Percentiles rank a stretch among this genome's conserved stretches.
These are phyloP conservation scores for Coemansia asiatica DNA, from an alignment of 192 early-diverging fungal genomes.

Conservation along the genomic window DNA sequence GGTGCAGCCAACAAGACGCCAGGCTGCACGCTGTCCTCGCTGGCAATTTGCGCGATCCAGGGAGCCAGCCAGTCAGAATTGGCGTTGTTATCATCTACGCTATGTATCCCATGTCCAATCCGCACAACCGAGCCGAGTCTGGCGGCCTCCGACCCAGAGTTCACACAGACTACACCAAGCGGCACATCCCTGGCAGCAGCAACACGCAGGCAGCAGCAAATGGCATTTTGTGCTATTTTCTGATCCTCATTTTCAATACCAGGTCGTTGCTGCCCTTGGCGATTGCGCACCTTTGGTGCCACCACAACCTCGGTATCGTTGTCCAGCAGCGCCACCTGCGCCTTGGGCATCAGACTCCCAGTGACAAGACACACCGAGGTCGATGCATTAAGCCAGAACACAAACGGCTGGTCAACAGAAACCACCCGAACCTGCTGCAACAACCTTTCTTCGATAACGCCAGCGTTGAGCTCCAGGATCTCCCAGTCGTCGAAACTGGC, in stretches of 20 bases:
- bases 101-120: constrained; percentile 16
- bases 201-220: constrained; percentile 27
- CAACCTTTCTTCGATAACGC: constrained; percentile 69
- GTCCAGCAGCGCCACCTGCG: constrained; percentile 57
- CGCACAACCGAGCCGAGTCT: constrained; percentile 28
- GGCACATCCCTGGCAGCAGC: constrained; percentile 27
- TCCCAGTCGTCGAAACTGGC: constrained; percentile 77
- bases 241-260: neutral
- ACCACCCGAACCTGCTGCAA: constrained; percentile 70
- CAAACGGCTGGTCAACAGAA: constrained; percentile 63
- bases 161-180: constrained; percentile 35
- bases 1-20: constrained; percentile 31
- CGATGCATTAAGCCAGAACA: constrained; percentile 72
- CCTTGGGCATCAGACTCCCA: constrained; percentile 40
- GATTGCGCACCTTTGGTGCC: constrained; percentile 64
- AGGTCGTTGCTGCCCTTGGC: constrained; percentile 1
- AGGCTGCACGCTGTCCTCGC: constrained; percentile 27
- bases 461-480: constrained; percentile 76
- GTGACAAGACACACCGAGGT: constrained; percentile 63
- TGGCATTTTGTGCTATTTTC: constrained; percentile 23
- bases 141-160: constrained; percentile 22
- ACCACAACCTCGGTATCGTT: constrained; percentile 72
- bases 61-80: constrained; percentile 19
- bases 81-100: constrained; percentile 22
- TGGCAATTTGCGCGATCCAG: constrained; percentile 20